Evolutionary conservation across 2,329 filamentous ascomycete genomes (phyloP).

Genomic region (Cladorrhinum sp.): DNA sequence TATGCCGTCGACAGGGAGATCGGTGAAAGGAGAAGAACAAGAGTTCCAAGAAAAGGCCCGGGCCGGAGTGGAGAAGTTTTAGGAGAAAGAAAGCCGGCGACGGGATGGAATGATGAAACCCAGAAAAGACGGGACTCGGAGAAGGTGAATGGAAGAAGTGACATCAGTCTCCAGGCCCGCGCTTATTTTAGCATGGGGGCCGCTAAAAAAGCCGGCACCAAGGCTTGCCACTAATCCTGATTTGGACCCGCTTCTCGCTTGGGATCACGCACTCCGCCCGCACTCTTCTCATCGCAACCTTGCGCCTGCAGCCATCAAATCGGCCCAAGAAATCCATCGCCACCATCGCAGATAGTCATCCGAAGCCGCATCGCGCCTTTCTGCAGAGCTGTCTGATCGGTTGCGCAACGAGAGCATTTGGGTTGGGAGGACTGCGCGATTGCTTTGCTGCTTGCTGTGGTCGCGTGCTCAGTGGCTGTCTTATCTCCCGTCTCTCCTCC

Average conservation of each 20-base stretch:
- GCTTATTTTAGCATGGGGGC: conserved; percentile 21
- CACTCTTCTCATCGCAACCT: conserved; percentile 25
- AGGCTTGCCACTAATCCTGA: conserved; percentile 22
- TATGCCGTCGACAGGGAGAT: background rate
- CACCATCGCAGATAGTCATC: conserved; percentile 14
- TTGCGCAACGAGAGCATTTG: background rate
- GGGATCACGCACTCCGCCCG: conserved; percentile 26
- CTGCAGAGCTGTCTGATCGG: conserved; percentile 4
- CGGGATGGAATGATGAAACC: background rate
- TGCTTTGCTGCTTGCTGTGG: background rate
- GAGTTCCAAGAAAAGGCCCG: background rate
- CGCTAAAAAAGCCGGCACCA: conserved; percentile 23
- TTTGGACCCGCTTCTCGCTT: conserved; percentile 17
- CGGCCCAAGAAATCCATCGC: conserved; percentile 25
- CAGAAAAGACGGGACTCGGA: conserved; percentile 7
- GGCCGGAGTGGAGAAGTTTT: background rate
- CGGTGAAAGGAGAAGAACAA: background rate
- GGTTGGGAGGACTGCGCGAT: conserved; percentile 1
- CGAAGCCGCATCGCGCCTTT: conserved; percentile 16
- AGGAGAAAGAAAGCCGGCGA: background rate
- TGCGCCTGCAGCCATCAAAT: conserved; percentile 22
- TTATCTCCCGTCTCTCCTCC: conserved; percentile 1
- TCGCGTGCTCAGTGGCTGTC: conserved; percentile 1
- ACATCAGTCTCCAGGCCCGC: conserved; percentile 19
- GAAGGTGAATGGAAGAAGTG: conserved; percentile 3